Base-by-base conservation (phyloP, 371 early-diverging fungal genomes). In the Parasitella parasitica region DNA sequence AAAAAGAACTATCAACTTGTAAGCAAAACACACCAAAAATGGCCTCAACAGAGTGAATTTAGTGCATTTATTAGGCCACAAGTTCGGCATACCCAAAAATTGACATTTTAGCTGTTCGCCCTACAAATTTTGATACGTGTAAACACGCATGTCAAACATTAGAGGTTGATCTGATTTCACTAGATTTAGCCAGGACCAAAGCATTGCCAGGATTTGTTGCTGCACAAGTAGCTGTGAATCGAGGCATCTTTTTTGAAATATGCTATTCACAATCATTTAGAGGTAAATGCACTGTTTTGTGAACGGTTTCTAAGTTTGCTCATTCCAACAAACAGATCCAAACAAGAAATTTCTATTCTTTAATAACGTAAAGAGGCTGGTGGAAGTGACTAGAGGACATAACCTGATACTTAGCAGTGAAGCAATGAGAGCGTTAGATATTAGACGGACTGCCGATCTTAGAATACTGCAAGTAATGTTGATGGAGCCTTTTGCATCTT, bases 201-300 rank as follows among this genome's bases (percentile, higher is more conserved):
- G 57, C 54, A 7, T 26, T 70, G 57, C 85, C 66, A 74, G 92
- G 54, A 65, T 96, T 67, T 87, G 91, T 16, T 87, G 86, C 76
- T 75, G 86, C 77, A 57, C 94, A 58, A 86, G 90, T 75, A 75
- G 86, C 69, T 70, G 89, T 94, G 3, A 82, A 83, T 18, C 84
- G 91, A 27, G 97, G 96, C 8, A 78, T 94, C 6, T 82, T 81
- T 60, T 94, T 98, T 66, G 98, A 98, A 67, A 83, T 98, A 12
- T 80, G 86, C n/a, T 95, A 94, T 63, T 73, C 83, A 4, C 87
- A 83, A 9, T 86, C 90, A 8, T 80, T 93, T 32, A 63, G 88
- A 77, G 91, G 91, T 89, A 73, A 59, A 24, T 52, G 20, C 13
- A 8, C 13, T 59, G 16, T 11, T n/a, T n/a, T n/a, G n/a, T n/a